Conservation (phyloP, 2,329 filamentous ascomycete species). For the Paraconiothyrium sp. region DNA sequence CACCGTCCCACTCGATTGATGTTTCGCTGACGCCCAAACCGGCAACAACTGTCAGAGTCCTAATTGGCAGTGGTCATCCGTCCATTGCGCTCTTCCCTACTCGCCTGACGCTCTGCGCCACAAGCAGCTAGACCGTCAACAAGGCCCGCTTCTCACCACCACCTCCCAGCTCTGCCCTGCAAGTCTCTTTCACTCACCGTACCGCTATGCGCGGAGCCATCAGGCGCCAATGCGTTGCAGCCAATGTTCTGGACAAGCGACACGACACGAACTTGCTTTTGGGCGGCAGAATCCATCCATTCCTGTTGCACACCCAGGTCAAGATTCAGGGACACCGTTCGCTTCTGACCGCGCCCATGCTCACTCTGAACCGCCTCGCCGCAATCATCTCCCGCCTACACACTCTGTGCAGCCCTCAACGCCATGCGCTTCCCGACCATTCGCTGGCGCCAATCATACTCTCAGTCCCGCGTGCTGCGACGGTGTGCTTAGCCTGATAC, state of each 20-base stretch:
- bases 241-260: slow-evolving; percentile 24
- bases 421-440: slow-evolving; percentile 24
- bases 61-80: slow-evolving; percentile 16
- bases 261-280: slow-evolving; percentile 16
- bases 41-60: slow-evolving; percentile 23
- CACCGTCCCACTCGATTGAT: slow-evolving; percentile 18
- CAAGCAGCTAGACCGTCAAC: slow-evolving; percentile 30
- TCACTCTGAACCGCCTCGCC: slow-evolving; percentile 5
- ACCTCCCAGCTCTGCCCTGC: slow-evolving; percentile 19
- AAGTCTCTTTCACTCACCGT: slow-evolving; percentile 21
- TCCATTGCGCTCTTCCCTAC: slow-evolving; percentile 13
- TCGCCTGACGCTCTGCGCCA: slow-evolving; percentile 28
- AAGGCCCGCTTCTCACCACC: slow-evolving; percentile 23
- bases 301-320: slow-evolving; percentile 24
- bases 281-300: slow-evolving; percentile 22
- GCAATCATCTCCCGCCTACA: slow-evolving; percentile 9
- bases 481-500: slow-evolving; percentile 7
- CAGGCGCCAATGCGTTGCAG: slow-evolving; percentile 26
- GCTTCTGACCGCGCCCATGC: slow-evolving; percentile 5
- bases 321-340: slow-evolving; percentile 17
- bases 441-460: slow-evolving; percentile 1
- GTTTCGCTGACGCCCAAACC: slow-evolving; percentile 29
- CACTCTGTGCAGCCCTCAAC: slow-evolving; percentile 20
- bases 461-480: neutral
- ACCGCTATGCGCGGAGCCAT: slow-evolving; percentile 15